These are phyloP conservation scores for Colletotrichum paranaense DNA, from an alignment of 2,329 filamentous ascomycete species.

Conservation along the genomic window DNA sequence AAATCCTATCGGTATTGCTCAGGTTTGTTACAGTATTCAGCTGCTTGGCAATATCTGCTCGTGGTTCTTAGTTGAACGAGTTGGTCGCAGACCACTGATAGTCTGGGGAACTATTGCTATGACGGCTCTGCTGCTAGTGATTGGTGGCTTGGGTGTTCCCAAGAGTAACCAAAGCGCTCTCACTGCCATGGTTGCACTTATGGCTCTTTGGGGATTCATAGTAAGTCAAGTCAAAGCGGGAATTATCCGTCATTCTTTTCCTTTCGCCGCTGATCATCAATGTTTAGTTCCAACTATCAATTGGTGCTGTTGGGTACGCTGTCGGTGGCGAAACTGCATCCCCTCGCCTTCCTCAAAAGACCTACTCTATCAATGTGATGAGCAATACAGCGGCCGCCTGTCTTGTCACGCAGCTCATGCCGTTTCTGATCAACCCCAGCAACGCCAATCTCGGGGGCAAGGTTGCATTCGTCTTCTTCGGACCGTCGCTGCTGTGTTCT, in stretches of 20 bases:
- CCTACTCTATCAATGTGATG: conserved; percentile 29
- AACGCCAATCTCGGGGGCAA: conserved; percentile 50
- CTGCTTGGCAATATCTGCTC: conserved; percentile 53
- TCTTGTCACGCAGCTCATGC: conserved; percentile 35
- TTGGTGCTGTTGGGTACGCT: conserved; percentile 15
- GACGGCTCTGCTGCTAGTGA: conserved; percentile 35
- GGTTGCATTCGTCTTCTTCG: conserved; percentile 52
- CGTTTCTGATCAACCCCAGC: conserved; percentile 42
- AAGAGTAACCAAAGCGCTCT: neutral
- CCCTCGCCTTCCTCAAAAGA: conserved; percentile 24
- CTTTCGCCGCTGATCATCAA: neutral
- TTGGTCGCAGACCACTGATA: conserved; percentile 51
- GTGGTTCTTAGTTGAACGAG: conserved; percentile 49
- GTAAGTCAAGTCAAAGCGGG: neutral
- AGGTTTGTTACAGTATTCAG: conserved; percentile 55
- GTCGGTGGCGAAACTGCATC: conserved; percentile 23
- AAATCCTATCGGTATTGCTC: conserved; percentile 50
- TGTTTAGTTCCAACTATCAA: conserved; percentile 20
- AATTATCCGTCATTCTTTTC: neutral
- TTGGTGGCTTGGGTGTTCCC: conserved; percentile 46
- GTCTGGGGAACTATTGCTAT: conserved; percentile 42
- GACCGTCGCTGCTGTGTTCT: conserved; percentile 39
- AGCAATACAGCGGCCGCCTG: conserved; percentile 8
- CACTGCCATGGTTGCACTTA: conserved; percentile 9
- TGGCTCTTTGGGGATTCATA: conserved; percentile 27